phyloP scores from a whole-genome alignment of 306 rosid genomes.

The Medicago truncatula region DNA sequence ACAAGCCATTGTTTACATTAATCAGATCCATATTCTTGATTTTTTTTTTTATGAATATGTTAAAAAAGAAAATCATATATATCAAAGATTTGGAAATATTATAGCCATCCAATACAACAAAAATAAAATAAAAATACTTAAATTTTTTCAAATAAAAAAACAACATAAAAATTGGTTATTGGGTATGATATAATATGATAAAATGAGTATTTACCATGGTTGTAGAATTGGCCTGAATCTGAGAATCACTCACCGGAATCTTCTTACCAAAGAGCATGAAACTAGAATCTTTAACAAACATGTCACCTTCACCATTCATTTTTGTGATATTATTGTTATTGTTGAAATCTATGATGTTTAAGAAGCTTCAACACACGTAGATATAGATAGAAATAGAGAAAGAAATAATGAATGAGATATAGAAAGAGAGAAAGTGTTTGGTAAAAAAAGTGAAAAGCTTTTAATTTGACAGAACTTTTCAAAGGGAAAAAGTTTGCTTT shows the following conservation, averaged over 20 bases:
- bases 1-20: background rate
- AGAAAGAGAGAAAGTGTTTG: constrained; percentile 10
- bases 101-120: background rate
- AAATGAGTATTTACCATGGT: constrained; percentile 43
- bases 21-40: constrained; percentile 1
- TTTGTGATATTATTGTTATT: background rate
- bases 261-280: constrained; percentile 75
- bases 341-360: constrained; percentile 28
- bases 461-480: constrained; percentile 40
- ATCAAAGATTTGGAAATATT: constrained; percentile 23
- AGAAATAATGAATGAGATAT: constrained; percentile 13
- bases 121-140: background rate
- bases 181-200: background rate
- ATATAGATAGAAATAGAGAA: constrained; percentile 36
- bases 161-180: background rate
- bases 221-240: constrained; percentile 47
- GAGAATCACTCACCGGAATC: constrained; percentile 48
- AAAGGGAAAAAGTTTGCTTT: constrained; percentile 37
- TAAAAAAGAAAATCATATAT: background rate
- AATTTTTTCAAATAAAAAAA: background rate
- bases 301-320: constrained; percentile 37
- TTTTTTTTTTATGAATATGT: background rate
- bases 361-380: constrained; percentile 7
- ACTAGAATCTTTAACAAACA: constrained; percentile 52
- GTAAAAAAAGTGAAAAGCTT: constrained; percentile 33